Conservation (phyloP, 2,329 filamentous ascomycete genomes). For the Drechmeria coniospora region DNA sequence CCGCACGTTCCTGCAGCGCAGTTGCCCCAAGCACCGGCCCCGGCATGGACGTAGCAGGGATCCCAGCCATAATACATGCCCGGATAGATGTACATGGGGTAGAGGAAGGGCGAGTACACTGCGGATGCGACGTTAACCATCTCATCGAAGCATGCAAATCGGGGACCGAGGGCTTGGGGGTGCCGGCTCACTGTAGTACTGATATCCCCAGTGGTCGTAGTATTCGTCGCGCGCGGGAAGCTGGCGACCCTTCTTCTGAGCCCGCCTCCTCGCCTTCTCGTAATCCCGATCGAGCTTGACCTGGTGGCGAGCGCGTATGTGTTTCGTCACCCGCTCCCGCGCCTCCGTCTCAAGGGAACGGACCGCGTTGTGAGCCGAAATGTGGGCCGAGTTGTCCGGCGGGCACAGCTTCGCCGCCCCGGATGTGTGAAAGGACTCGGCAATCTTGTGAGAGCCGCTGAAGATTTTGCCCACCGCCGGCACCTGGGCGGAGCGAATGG, state of each 20-base stretch:
- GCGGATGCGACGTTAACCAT: not conserved
- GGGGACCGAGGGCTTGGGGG: not conserved
- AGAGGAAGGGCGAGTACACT: slow-evolving; percentile 31
- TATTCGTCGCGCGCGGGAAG: slow-evolving; percentile 32
- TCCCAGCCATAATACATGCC: slow-evolving; percentile 30
- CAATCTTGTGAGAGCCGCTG: slow-evolving; percentile 12
- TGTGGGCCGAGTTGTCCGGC: slow-evolving; percentile 47
- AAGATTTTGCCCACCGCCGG: slow-evolving; percentile 10
- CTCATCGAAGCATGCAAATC: not conserved
- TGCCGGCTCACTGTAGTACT: slow-evolving; percentile 22
- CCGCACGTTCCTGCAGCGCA: slow-evolving; percentile 34
- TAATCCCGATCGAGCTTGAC: slow-evolving; percentile 38
- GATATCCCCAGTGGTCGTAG: slow-evolving; percentile 39
- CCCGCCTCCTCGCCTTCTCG: slow-evolving; percentile 33
- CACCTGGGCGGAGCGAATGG: slow-evolving; percentile 1
- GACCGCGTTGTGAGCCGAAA: slow-evolving; percentile 60
- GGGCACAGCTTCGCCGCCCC: slow-evolving; percentile 33
- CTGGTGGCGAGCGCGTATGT: slow-evolving; percentile 8
- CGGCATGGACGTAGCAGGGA: slow-evolving; percentile 17
- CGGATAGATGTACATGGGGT: slow-evolving; percentile 25
- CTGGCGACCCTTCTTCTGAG: slow-evolving; percentile 31
- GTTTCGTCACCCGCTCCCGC: not conserved
- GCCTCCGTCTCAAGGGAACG: slow-evolving; percentile 4
- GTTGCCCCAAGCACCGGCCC: slow-evolving; percentile 21
- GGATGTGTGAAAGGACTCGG: slow-evolving; percentile 27